phyloP scores from a whole-genome alignment of 106 monocot genomes.

The Dendrobium huoshanense region DNA sequence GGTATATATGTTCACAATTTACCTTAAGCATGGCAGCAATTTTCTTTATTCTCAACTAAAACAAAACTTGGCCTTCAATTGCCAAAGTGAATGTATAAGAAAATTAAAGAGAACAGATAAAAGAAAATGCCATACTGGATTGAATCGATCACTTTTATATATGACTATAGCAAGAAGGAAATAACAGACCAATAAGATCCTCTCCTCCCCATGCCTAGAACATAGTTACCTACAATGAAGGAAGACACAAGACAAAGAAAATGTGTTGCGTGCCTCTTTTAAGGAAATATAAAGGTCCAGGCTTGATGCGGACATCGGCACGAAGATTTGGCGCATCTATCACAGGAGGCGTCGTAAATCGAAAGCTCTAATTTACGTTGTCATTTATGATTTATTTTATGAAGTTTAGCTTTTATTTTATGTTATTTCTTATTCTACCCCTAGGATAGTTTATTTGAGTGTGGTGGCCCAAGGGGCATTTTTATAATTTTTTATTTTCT shows the following conservation, averaged over 20 bases:
- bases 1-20: neutral
- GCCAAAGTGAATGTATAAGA: neutral
- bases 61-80: neutral
- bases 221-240: neutral
- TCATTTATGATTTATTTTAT: too few relatives aligned
- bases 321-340: too few relatives aligned
- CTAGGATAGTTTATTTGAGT: too few relatives aligned
- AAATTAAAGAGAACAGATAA: neutral
- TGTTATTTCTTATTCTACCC: too few relatives aligned
- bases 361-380: too few relatives aligned
- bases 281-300: neutral
- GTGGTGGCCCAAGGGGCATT: too few relatives aligned
- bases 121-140: neutral
- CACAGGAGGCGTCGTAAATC: too few relatives aligned
- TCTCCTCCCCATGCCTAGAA: neutral
- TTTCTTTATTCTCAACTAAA: neutral
- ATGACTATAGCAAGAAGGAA: neutral
- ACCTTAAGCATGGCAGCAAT: neutral
- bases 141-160: neutral
- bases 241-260: neutral
- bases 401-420: too few relatives aligned
- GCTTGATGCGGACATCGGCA: too few relatives aligned
- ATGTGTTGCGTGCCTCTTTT: neutral
- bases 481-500: too few relatives aligned
- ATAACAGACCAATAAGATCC: neutral